Conservation (phyloP, 1,284 basidiomycete species). For the Pholiota adiposa region DNA sequence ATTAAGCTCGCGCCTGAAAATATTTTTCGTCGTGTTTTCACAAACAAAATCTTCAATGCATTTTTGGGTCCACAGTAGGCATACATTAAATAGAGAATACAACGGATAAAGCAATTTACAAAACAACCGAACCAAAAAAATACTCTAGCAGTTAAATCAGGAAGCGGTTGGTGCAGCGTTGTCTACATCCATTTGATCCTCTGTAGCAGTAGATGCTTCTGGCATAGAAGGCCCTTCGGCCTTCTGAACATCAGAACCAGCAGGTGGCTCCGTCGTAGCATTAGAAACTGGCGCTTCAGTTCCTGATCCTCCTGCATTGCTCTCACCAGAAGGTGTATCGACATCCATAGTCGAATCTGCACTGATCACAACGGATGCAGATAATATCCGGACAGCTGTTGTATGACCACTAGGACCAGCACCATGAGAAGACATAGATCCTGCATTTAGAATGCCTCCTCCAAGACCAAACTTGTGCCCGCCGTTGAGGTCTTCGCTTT, state of each 20-base stretch:
- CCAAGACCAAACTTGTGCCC: conserved; percentile 69
- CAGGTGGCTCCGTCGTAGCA: conserved; percentile 10
- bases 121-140: conserved; percentile 9
- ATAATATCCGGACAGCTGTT: conserved; percentile 53
- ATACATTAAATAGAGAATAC: conserved; percentile 22
- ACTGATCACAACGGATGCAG: conserved; percentile 27
- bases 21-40: no score
- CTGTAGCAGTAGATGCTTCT: conserved; percentile 3
- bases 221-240: conserved; percentile 4
- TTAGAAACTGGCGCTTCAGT: conserved; percentile 18
- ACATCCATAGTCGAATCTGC: conserved; percentile 49
- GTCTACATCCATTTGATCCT: conserved; percentile 30
- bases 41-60: no score
- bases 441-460: conserved; percentile 69
- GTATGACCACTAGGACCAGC: conserved; percentile 75
- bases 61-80: conserved; percentile 3
- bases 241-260: conserved; percentile 5
- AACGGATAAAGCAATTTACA: conserved; percentile 21
- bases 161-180: conserved; percentile 12
- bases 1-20: no score
- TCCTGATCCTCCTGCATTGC: conserved; percentile 23
- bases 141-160: conserved; percentile 13
- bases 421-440: conserved; percentile 61
- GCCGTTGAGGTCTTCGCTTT: conserved; percentile 45
- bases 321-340: conserved; percentile 38